These are phyloP conservation scores for Aspergillus ostianus DNA, from an alignment of 495 filamentous ascomycete genomes.

Conservation along the genomic window DNA sequence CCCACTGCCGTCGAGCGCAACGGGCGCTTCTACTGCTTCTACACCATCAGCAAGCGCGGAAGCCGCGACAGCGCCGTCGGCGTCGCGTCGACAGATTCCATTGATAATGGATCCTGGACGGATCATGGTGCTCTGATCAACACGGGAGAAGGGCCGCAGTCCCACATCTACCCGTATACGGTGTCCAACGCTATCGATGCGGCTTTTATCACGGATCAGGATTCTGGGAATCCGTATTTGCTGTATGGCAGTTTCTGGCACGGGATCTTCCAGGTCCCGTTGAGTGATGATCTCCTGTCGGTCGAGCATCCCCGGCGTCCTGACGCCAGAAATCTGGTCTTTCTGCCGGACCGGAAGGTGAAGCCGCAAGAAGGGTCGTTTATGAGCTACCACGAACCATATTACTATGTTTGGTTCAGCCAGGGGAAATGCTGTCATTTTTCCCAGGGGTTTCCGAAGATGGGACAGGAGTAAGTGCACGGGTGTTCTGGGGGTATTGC, in stretches of 20 bases:
- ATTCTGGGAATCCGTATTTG: conserved; percentile 51
- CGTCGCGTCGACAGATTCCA: conserved; percentile 59
- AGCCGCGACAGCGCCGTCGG: conserved; percentile 65
- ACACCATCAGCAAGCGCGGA: conserved; percentile 63
- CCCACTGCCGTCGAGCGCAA: conserved; percentile 60
- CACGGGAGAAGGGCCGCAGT: conserved; percentile 29
- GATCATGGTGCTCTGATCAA: conserved; percentile 48
- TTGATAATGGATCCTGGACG: conserved; percentile 59
- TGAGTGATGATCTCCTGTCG: conserved; percentile 47
- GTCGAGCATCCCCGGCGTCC: conserved; percentile 32
- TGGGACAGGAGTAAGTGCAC: conserved; percentile 59
- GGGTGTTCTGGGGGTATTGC: not conserved
- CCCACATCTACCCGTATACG: conserved; percentile 49
- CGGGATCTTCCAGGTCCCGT: conserved; percentile 63
- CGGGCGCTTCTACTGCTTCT: conserved; percentile 68
- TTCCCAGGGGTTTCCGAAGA: conserved; percentile 39
- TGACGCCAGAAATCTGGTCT: conserved; percentile 50
- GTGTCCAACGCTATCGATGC: conserved; percentile 73
- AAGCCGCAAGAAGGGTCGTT: conserved; percentile 60
- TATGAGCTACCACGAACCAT: conserved; percentile 55
- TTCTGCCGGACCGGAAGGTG: conserved; percentile 25
- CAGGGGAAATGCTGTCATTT: conserved; percentile 67
- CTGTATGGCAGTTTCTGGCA: conserved; percentile 73
- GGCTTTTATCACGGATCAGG: conserved; percentile 52
- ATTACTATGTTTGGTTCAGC: conserved; percentile 72